These are phyloP conservation scores for Phytophthora crassamura DNA, from an alignment of 352 stramenopile species.

Conservation along the genomic window DNA sequence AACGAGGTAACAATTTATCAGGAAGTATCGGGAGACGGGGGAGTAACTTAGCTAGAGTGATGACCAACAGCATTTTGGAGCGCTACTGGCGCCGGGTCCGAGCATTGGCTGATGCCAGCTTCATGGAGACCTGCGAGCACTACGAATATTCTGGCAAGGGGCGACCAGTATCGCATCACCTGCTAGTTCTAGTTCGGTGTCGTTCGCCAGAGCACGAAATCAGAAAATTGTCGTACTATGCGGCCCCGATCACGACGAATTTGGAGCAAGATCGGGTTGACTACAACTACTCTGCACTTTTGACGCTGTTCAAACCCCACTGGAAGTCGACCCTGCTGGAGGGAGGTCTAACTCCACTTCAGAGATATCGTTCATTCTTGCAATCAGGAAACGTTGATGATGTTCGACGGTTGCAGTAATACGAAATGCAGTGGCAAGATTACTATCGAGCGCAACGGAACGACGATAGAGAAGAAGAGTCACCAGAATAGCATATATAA, in stretches of 20 bases:
- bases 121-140: slow-evolving; percentile 23
- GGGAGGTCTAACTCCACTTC: background rate
- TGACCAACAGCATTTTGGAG: background rate
- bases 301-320: slow-evolving; percentile 1
- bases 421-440: slow-evolving; percentile 12
- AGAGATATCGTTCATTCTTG: background rate
- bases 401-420: background rate
- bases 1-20: slow-evolving; percentile 5
- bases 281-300: background rate
- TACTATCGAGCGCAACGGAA: slow-evolving; percentile 9
- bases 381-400: background rate
- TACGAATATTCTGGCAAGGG: slow-evolving; percentile 1
- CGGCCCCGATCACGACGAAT: background rate
- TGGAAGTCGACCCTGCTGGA: background rate
- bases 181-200: no score
- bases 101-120: background rate
- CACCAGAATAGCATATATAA: slow-evolving; percentile 4
- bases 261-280: no score
- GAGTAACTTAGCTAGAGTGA: background rate
- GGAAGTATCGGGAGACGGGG: no score
- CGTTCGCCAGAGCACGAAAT: no score
- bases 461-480: background rate
- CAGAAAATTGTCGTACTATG: background rate
- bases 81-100: slow-evolving; percentile 13
- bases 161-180: no score